Conservation (phyloP, 805 yeast species). For the Wickerhamomyces xylosicus region DNA sequence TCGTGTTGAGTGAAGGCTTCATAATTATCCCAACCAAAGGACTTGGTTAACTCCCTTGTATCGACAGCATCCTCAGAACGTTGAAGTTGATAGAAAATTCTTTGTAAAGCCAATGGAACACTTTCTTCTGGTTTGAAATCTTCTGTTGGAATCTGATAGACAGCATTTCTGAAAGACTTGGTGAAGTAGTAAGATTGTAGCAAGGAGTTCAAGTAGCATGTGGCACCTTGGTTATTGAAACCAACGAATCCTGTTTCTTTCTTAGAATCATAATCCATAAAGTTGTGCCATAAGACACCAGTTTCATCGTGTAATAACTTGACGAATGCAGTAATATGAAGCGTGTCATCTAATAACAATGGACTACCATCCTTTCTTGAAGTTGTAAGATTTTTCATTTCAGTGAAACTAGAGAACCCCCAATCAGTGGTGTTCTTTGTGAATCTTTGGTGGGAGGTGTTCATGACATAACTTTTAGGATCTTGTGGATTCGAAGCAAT, state of each 20-base stretch:
- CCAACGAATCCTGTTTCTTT: conserved; percentile 87
- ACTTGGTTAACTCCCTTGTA: conserved; percentile 75
- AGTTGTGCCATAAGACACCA: conserved; percentile 90
- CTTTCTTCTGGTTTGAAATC: conserved; percentile 40
- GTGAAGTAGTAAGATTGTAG: conserved; percentile 88
- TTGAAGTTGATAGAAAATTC: conserved; percentile 73
- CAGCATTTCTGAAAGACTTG: conserved; percentile 68
- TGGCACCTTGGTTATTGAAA: conserved; percentile 93
- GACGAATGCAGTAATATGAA: conserved; percentile 71
- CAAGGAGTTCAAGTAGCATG: conserved; percentile 90
- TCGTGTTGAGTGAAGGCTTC: conserved; percentile 98
- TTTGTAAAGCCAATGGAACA: conserved; percentile 79
- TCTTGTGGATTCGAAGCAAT: conserved; percentile 75
- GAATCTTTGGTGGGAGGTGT: conserved; percentile 72
- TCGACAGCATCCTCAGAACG: conserved; percentile 69
- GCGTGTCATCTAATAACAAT: conserved; percentile 37
- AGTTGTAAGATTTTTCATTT: conserved; percentile 26
- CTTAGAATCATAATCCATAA: conserved; percentile 76
- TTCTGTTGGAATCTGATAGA: conserved; percentile 81
- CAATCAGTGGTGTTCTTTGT: conserved; percentile 74
- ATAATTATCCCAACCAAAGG: conserved; percentile 95
- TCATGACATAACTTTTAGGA: conserved; percentile 47
- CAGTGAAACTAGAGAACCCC: conserved; percentile 84
- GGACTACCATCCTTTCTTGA: conserved; percentile 23
- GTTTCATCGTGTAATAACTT: conserved; percentile 80